Evolutionary conservation across 2,329 filamentous ascomycete genomes (phyloP).

Genomic region (Penicillium hesseltinei): DNA sequence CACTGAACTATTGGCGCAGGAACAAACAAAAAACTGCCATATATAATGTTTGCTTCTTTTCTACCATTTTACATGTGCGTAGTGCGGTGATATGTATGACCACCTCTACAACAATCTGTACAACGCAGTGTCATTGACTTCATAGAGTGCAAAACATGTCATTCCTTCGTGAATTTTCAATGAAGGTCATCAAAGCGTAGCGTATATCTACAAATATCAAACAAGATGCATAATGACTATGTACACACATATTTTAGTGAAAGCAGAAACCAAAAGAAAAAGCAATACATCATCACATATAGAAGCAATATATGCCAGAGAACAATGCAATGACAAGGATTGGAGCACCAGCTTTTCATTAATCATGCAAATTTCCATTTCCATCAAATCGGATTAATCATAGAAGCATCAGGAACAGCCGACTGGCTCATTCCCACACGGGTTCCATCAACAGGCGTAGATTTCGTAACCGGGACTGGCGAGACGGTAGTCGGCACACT

Average conservation of each 20-base stretch:
- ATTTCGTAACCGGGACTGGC: conserved; percentile 19
- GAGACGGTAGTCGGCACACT: conserved; percentile 24
- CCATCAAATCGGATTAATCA: conserved; percentile 38
- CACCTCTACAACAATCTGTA: not conserved
- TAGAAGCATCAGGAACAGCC: conserved; percentile 31
- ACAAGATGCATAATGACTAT: not conserved
- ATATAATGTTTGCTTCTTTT: not conserved
- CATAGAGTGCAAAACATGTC: not conserved
- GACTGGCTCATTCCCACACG: conserved; percentile 11
- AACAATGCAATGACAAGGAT: not conserved
- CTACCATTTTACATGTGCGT: accelerated
- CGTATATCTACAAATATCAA: not conserved
- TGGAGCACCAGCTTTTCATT: conserved; percentile 1
- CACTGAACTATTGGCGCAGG: not conserved
- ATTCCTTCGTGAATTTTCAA: not conserved
- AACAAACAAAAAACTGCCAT: not conserved
- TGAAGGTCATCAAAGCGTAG: not conserved
- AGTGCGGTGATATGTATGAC: too few species aligned
- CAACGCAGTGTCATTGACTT: not conserved
- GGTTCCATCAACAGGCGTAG: conserved; percentile 8
- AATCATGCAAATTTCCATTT: conserved; percentile 4
- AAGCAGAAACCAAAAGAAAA: not conserved
- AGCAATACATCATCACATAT: not conserved
- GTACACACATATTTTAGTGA: not conserved
- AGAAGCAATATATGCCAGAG: too few species aligned